These are phyloP conservation scores for Suhomyces pyralidae DNA, from an alignment of 805 yeast genomes.

Conservation along the genomic window DNA sequence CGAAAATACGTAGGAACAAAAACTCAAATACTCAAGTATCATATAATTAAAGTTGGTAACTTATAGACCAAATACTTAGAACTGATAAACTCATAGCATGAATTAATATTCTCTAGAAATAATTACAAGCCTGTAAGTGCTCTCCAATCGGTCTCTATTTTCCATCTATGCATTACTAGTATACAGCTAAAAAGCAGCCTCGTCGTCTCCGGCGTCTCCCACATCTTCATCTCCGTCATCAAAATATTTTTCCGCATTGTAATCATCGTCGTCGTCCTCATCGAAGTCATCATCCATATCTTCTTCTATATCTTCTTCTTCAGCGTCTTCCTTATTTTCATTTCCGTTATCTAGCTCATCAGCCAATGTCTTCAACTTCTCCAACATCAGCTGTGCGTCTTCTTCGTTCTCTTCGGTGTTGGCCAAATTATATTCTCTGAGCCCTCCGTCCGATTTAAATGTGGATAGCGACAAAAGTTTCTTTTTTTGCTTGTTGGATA, in stretches of 20 bases:
- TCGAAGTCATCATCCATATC: conserved; percentile 68
- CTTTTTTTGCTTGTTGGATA: conserved; percentile 50
- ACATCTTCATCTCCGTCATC: conserved; percentile 69
- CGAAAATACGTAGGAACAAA: too few species aligned
- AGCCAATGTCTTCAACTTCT: conserved; percentile 41
- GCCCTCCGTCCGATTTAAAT: conserved; percentile 38
- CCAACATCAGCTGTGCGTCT: conserved; percentile 38
- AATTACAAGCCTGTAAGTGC: too few species aligned
- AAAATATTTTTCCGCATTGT: conserved; percentile 76
- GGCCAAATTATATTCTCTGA: conserved; percentile 23
- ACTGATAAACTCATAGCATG: too few species aligned
- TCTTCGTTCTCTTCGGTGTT: conserved; percentile 27
- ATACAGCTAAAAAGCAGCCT: conserved; percentile 56
- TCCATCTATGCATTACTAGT: background rate
- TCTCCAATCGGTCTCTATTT: background rate
- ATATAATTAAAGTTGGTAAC: too few species aligned
- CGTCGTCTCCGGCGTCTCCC: conserved; percentile 61
- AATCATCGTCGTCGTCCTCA: conserved; percentile 75
- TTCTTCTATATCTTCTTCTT: conserved; percentile 41
- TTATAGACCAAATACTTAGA: too few species aligned
- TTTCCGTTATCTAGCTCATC: conserved; percentile 44
- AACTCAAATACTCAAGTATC: too few species aligned
- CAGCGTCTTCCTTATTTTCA: conserved; percentile 42
- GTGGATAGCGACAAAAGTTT: conserved; percentile 43
- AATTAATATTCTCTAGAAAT: too few species aligned